Evolutionary conservation across 1,139 yeast species (phyloP), one percentile per base, ranked within the genome.

Genomic region (Taphrina betulina): DNA sequence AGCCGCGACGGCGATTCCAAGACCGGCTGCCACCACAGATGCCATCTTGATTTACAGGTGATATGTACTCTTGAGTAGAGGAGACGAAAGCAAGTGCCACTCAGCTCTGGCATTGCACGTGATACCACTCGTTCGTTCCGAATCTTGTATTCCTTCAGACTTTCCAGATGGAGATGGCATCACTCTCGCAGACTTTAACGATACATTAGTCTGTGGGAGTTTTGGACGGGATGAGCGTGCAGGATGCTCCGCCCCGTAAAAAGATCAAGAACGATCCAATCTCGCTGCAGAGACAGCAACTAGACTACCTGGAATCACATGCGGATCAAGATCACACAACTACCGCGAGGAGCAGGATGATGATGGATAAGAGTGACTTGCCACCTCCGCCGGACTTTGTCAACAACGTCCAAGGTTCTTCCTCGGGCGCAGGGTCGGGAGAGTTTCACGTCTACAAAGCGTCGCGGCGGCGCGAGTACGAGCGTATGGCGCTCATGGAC

Each of bases 341-440:
- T 5, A 3, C 26, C 14, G 2, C 48, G 28, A 20, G 23, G 7
- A 5, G 10, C 5, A 5, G 10, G 22, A 17, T 12, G 29, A 17
- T 7, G 43, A 14, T 7, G 5, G 16, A 14, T 20, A 23, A 43
- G 17, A n/a, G n/a, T n/a, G 28, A 28, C 7, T 14, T 61, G 10
- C 59, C 63, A 22, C 60, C 62, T 1, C 62, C 64, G 42, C 60
- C 64, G 10, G 66, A 62, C 16, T 42, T 63, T 17, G 61, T 63
- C 20, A 63, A 56, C 20, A 61, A 60, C 40, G 62, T 63, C 28
- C 66, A 63, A 44, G 70, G 73, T 2, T 68, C 73, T 1, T 64
- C 68, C 45, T 67, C 74, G 1, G 74, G 71, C n/a, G 71, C 73
- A 0, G 71, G 73, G 3, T 68, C 74, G 0, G 74, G 73, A 7